Evolutionary conservation across 2,329 filamentous ascomycete species (phyloP).

Genomic region (Diplodia scrobiculata): DNA sequence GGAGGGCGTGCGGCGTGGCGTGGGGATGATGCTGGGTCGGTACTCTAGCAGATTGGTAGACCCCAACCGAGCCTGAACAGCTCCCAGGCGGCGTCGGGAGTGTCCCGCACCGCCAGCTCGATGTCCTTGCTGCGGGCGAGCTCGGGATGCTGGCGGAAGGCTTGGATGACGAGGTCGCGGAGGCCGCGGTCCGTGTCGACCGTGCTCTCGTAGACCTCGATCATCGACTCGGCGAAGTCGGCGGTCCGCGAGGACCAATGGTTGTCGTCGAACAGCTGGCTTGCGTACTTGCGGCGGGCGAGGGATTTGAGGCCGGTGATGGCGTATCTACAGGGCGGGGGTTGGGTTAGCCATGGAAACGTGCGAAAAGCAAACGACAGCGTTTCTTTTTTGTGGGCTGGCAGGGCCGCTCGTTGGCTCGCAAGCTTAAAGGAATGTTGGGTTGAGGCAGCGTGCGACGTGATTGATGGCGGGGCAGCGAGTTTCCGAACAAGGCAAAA

Average conservation of each 20-base stretch:
- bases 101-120: slow-evolving; percentile 49
- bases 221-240: slow-evolving; percentile 53
- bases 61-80: slow-evolving; percentile 53
- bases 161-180: slow-evolving; percentile 52
- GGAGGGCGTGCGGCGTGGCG: no score
- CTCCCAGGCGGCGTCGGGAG: slow-evolving; percentile 52
- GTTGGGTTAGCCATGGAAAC: slow-evolving; percentile 5
- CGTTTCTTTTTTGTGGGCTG: slow-evolving; percentile 3
- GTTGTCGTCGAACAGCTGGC: slow-evolving; percentile 44
- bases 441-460: neutral
- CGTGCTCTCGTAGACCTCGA: slow-evolving; percentile 54
- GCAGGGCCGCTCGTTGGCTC: slow-evolving; percentile 8
- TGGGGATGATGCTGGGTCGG: no score
- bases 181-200: slow-evolving; percentile 54
- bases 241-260: slow-evolving; percentile 45
- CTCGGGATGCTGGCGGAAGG: slow-evolving; percentile 51
- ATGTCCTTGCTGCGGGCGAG: slow-evolving; percentile 52
- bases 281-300: slow-evolving; percentile 51
- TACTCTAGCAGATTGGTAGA: slow-evolving; percentile 42
- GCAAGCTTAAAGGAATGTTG: neutral
- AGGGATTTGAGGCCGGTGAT: slow-evolving; percentile 52
- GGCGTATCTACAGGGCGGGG: slow-evolving; percentile 45
- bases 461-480: slow-evolving; percentile 18
- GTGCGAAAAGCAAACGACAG: slow-evolving; percentile 5
- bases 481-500: slow-evolving; percentile 17